Base-by-base conservation (phyloP, 352 stramenopile species). In the Globisporangium rhizosaccharum region DNA sequence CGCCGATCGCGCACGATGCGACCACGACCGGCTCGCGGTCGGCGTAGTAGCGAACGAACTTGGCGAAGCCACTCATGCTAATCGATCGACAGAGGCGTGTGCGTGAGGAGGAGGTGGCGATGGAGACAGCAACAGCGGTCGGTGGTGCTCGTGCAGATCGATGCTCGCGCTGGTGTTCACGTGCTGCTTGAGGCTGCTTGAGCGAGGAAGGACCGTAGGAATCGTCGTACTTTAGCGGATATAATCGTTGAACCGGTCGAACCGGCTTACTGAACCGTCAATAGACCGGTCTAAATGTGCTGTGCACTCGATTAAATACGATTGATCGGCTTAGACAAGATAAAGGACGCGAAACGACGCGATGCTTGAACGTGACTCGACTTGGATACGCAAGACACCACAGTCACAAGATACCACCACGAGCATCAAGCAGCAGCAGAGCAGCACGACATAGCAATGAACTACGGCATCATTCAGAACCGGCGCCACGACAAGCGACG, bases 401-500 rank as follows among this genome's bases (percentile, higher is more conserved):
- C 39, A 45, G 18, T 48, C 42, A 11, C 44, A 9, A 15, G 18
- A 15, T 45, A 23, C 17, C 20, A 25, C 17, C 44, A 11, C 44
- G 14, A 20, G 20, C 44, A 23, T 23, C 23, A 25, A 48, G 2
- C 17, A 33, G 17, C 51, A 18, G 15, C 17, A 18, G 0, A 5
- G 5, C 59, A 9, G 17, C 28, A 33, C 28, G 33, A 39, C 7
- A 39, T 8, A 10, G 7, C 10, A 10, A 94, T 91, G 85, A 93
- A 93, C 64, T 89, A 88, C 76, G 82, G 78, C 41, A 93, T 94
- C 69, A 76, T 94, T 46, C 73, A 94, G 70, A 94, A 92, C 64
- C 67, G 72, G 14, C 79, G 83, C 1, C 68, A 76, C 12, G 44
- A 70, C 28, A 75, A 62, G 28, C 70, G 71, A 42, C n/a, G 60